Conservation (phyloP, 2,329 filamentous ascomycete species). For the Fusarium protoensiforme region DNA sequence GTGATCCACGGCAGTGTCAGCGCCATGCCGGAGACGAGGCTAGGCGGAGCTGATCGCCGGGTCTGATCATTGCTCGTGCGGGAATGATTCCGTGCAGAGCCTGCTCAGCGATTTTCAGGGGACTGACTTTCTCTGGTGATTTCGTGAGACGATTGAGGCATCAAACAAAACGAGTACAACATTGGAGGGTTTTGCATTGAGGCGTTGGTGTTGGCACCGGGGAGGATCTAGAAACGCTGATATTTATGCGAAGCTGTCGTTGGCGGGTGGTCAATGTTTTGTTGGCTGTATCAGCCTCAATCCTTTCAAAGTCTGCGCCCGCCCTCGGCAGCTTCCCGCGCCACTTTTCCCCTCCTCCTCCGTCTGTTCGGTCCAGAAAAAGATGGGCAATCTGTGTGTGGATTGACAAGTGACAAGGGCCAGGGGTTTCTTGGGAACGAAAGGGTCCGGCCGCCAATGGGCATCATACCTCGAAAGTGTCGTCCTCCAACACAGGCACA, state of each 20-base stretch:
- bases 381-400: constrained; percentile 17
- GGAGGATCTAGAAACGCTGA: background rate
- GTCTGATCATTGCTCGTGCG: constrained; percentile 26
- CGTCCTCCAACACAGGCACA: background rate
- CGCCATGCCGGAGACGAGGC: constrained; percentile 6
- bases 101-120: constrained; percentile 12
- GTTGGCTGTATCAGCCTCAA: constrained; percentile 1
- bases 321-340: constrained; percentile 18
- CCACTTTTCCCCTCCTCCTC: constrained; percentile 15
- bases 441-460: background rate
- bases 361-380: constrained; percentile 31
- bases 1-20: constrained; percentile 5
- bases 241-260: background rate
- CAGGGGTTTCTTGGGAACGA: constrained; percentile 10
- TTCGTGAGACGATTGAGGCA: background rate
- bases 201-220: background rate
- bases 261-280: background rate
- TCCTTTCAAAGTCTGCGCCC: background rate
- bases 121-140: background rate
- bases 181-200: background rate
- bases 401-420: constrained; percentile 14
- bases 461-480: background rate
- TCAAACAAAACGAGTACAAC: constrained; percentile 5
- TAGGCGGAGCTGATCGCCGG: constrained; percentile 23
- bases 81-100: constrained; percentile 10